A percentile compares a stretch with the other conserved stretches of the same genome.
Conservation (phyloP, 306 rosid species). For the Mucuna pruriens region DNA sequence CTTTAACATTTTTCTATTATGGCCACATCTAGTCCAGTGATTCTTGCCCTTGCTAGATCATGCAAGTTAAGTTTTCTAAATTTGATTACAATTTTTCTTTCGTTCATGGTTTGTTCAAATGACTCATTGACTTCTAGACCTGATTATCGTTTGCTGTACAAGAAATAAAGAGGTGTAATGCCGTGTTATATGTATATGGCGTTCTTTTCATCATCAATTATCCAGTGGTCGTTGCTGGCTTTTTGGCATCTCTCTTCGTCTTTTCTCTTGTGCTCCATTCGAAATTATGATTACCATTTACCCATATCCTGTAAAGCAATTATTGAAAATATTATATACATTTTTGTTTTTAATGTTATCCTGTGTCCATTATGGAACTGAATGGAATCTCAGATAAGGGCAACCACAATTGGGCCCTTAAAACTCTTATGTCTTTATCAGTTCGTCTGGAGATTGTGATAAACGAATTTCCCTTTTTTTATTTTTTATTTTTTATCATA, state of each 20-base stretch:
- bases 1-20: constrained; percentile 3
- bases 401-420: too few relatives aligned
- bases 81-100: neutral
- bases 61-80: neutral
- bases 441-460: too few relatives aligned
- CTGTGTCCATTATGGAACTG: too few relatives aligned
- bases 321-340: neutral
- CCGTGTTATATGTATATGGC: neutral
- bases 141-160: neutral
- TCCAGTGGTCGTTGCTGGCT: neutral
- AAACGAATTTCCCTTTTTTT: too few relatives aligned
- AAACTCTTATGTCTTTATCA: too few relatives aligned
- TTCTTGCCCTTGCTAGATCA: neutral
- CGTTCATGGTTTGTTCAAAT: neutral
- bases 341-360: neutral
- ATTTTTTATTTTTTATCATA: too few relatives aligned
- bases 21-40: neutral
- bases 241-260: neutral
- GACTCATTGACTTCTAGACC: neutral
- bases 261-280: neutral
- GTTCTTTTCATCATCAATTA: constrained; percentile 7
- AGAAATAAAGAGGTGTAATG: neutral
- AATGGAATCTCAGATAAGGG: too few relatives aligned
- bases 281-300: neutral
- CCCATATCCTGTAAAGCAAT: neutral